These are phyloP conservation scores for Euphrasia confusa DNA, from an alignment of 257 asterid genomes.

Conservation along the genomic window DNA sequence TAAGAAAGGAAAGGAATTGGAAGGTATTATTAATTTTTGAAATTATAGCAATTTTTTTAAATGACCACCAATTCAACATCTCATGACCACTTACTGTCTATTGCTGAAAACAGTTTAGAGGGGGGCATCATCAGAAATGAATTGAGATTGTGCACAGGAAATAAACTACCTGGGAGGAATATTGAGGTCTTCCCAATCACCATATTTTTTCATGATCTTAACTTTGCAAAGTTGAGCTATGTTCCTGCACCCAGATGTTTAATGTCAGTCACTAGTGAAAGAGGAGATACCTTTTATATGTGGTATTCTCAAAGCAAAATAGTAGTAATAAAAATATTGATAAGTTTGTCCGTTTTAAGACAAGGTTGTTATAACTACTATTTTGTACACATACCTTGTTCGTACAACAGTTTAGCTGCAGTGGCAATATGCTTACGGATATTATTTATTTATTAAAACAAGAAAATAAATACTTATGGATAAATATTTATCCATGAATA, in stretches of 20 bases:
- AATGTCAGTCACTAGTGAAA: not conserved
- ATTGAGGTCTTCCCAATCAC: constrained; percentile 66
- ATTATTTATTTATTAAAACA: too few relatives aligned
- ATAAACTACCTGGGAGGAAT: constrained; percentile 44
- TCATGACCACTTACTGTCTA: too few relatives aligned
- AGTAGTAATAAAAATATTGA: not conserved
- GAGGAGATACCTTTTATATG: not conserved
- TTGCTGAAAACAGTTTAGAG: too few relatives aligned
- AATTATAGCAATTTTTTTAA: not conserved
- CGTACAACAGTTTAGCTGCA: too few relatives aligned
- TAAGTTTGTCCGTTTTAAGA: constrained; percentile 2
- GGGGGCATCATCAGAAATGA: too few relatives aligned
- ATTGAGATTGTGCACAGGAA: not conserved
- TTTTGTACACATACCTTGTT: not conserved
- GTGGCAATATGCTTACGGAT: too few relatives aligned
- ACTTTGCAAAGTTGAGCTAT: constrained; percentile 76
- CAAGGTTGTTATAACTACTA: not conserved
- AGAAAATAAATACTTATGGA: too few relatives aligned
- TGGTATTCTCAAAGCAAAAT: not conserved
- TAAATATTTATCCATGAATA: too few relatives aligned
- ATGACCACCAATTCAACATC: too few relatives aligned
- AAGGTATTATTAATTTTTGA: not conserved
- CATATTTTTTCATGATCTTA: constrained; percentile 63
- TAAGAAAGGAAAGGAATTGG: not conserved
- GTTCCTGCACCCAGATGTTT: constrained; percentile 45